A percentile compares a stretch with the other conserved stretches of the same genome.
These are phyloP conservation scores for Pseudogymnoascus sp. DNA, from an alignment of 2,329 filamentous ascomycete species.

Conservation along the genomic window DNA sequence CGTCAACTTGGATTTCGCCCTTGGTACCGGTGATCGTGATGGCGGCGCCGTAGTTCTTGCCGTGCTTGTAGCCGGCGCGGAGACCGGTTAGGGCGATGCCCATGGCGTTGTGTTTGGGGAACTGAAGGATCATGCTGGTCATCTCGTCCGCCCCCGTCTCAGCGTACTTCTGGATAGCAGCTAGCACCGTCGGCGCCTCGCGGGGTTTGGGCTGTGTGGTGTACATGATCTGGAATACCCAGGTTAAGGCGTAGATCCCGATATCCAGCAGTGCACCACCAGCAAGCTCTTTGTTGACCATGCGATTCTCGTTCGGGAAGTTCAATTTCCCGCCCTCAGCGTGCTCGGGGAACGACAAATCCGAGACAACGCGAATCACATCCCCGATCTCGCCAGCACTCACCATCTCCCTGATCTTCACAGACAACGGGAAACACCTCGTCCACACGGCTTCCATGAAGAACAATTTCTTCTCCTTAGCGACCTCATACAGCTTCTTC, in stretches of 20 bases:
- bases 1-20: conserved; percentile 57
- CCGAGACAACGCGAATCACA: conserved; percentile 34
- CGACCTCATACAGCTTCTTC: conserved; percentile 49
- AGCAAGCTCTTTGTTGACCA: conserved; percentile 61
- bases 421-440: conserved; percentile 57
- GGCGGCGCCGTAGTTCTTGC: conserved; percentile 38
- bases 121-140: conserved; percentile 54
- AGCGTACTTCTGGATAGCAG: conserved; percentile 49
- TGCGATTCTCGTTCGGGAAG: conserved; percentile 40
- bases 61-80: conserved; percentile 40
- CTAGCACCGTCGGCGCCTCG: conserved; percentile 46
- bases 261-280: conserved; percentile 60
- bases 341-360: conserved; percentile 37
- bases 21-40: conserved; percentile 56
- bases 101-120: conserved; percentile 48
- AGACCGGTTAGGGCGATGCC: conserved; percentile 51
- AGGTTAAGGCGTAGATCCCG: conserved; percentile 62
- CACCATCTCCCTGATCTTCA: conserved; percentile 46
- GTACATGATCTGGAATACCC: conserved; percentile 65
- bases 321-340: conserved; percentile 42
- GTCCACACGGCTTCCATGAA: conserved; percentile 65
- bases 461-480: conserved; percentile 50
- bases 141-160: conserved; percentile 54
- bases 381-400: conserved; percentile 30
- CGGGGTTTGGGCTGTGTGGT: conserved; percentile 48